Evolutionary conservation across 768 basidiomycete genomes (phyloP).

Genomic region (Neoboletus brunneissimus): DNA sequence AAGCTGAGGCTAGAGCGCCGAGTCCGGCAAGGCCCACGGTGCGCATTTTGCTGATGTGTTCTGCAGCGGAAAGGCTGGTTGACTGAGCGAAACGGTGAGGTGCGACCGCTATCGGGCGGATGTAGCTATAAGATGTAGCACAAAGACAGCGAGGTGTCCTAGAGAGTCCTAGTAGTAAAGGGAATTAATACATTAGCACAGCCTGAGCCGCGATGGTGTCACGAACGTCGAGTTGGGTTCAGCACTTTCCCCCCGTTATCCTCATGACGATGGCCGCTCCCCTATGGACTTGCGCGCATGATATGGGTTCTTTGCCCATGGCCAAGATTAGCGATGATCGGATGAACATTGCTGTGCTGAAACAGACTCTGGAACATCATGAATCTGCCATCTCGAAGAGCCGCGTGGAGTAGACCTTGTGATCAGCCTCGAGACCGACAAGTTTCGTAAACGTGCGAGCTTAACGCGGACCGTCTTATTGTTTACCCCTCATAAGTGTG

Average conservation of each 20-base stretch:
- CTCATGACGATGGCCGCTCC: conserved; percentile 1
- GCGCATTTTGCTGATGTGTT: background rate
- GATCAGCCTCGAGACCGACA: background rate
- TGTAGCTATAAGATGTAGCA: background rate
- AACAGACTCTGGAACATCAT: background rate
- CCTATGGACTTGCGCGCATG: background rate
- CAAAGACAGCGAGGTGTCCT: background rate
- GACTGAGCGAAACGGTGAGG: conserved; percentile 1
- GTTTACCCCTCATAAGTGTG: background rate
- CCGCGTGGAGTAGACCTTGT: background rate
- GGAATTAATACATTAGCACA: background rate
- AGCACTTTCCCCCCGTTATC: background rate
- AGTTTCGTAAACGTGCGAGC: background rate
- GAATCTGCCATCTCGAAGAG: no score
- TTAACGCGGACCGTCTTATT: background rate
- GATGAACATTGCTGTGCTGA: background rate
- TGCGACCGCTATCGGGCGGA: background rate
- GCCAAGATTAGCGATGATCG: background rate
- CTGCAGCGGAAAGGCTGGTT: conserved; percentile 1
- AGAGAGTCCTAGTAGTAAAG: no score
- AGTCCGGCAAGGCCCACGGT: no score
- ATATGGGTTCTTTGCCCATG: background rate
- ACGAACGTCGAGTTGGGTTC: background rate
- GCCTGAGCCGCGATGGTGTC: background rate
- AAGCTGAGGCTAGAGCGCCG: no score